Evolutionary conservation across 2,329 filamentous ascomycete species (phyloP), one percentile per base, ranked within the genome.

Genomic region (Botrytis hyacinthi): DNA sequence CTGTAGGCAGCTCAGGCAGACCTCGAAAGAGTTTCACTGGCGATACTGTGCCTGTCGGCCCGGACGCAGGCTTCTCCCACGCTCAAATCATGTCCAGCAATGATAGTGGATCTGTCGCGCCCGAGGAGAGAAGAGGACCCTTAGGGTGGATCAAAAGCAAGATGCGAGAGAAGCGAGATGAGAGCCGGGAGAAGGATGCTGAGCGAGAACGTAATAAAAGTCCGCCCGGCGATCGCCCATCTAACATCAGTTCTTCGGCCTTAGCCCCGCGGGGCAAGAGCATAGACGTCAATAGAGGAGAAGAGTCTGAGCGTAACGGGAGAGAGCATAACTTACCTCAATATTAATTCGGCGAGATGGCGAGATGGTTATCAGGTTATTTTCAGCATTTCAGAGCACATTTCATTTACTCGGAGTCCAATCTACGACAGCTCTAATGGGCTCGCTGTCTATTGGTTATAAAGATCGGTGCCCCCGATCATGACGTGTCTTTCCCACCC

Each of bases 121-220:
- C 77, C 37, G 78, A 80, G 72, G 80, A 81, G 48, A 89, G 87
- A 81, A 90, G 87, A 75, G 87, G 89, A 2, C 85, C 89, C 2
- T 87, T 92, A 76, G 88, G 87, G 10, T 92, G 90, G 84, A 86
- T 92, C 76, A 87, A 90, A 76, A 88, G 87, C 75, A 92, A 91
- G 81, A 85, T 91, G 73, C 85, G 84, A 44, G 89, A 90, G 61
- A 86, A 87, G 73, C 76, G 77, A 10, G 78, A 79, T 32, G 88
- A 80, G 70, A 72, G 60, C 29, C 75, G 75, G 44, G 78, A 79
- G 32, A 79, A 76, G 57, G 79, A 78, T 18, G 75, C 75, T 5
- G 78, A 80, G 61, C 78, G 78, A 54, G 79, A 80, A 59, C 74
- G 78, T 35, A 79, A 78, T 44, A 80, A 80, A 65, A 80, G 78